A percentile compares a stretch with the other conserved stretches of the same genome.
These are phyloP conservation scores for Lanmaoa rubissima DNA, from an alignment of 768 basidiomycete genomes.

Conservation along the genomic window DNA sequence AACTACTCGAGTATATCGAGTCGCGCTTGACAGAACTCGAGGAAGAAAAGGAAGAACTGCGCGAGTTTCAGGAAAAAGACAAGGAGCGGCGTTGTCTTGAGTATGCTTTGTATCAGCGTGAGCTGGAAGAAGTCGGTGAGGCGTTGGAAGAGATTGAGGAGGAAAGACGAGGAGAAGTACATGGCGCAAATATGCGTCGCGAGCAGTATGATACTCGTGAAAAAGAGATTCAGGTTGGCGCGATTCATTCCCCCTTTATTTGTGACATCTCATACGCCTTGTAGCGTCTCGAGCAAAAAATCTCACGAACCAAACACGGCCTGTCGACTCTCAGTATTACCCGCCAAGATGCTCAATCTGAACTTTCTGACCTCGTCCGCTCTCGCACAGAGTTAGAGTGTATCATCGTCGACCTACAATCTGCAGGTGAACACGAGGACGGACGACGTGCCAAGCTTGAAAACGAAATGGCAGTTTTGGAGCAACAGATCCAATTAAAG, in stretches of 20 bases:
- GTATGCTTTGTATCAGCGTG: slow-evolving; percentile 89
- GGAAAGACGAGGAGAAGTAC: slow-evolving; percentile 78
- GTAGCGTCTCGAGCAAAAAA: slow-evolving; percentile 71
- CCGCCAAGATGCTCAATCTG: slow-evolving; percentile 73
- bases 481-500: slow-evolving; percentile 59
- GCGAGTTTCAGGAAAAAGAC: slow-evolving; percentile 95
- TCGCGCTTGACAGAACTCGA: slow-evolving; percentile 88
- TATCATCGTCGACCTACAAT: slow-evolving; percentile 70
- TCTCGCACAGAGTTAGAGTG: slow-evolving; percentile 86
- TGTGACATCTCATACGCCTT: neutral
- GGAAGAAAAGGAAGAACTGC: slow-evolving; percentile 96
- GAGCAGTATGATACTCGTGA: slow-evolving; percentile 83
- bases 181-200: slow-evolving; percentile 77
- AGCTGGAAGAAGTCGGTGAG: slow-evolving; percentile 84
- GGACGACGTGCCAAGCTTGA: slow-evolving; percentile 63
- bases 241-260: neutral
- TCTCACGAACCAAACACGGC: slow-evolving; percentile 66
- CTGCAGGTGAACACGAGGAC: slow-evolving; percentile 61
- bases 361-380: slow-evolving; percentile 84
- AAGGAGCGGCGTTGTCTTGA: slow-evolving; percentile 92
- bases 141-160: slow-evolving; percentile 84
- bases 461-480: slow-evolving; percentile 59
- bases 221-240: slow-evolving; percentile 74
- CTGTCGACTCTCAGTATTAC: slow-evolving; percentile 69
- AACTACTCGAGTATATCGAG: slow-evolving; percentile 88